Evolutionary conservation across 2,329 filamentous ascomycete genomes (phyloP), one percentile per base, ranked within the genome.

Genomic region (Arthroderma sp.): DNA sequence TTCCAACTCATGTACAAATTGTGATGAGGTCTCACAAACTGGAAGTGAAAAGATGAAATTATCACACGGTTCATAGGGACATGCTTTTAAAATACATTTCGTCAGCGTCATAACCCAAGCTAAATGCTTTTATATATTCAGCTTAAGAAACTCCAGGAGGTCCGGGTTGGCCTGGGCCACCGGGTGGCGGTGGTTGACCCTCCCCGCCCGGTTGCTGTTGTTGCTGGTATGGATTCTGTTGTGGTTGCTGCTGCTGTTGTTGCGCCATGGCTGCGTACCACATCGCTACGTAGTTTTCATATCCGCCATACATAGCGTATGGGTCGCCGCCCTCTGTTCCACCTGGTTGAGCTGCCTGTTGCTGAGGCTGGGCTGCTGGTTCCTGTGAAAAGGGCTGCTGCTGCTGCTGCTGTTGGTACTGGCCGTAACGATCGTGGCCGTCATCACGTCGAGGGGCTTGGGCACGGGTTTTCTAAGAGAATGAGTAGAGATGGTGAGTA

Each of bases 281-380:
- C 54, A 88, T 71, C 36, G 82, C 77, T 48, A 86, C 66, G 60
- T 89, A 91, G 54, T 82, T 82, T 55, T 87, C 75, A 63, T 89
- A 89, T 49, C 85, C 85, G 53, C 85, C 85, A 65, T 88, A 91
- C 46, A 80, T 73, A 46, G 85, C 85, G 64, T 91, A 91, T 1
- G 81, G 80, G 56, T 85, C 83, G 45, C 70, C 69, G 40, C 61
- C 66, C 29, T 69, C 71, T 50, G 73, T 70, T 49, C 66, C 44
- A 31, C 30, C 41, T 44, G 61, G 61, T 68, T 48, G 70, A 64
- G 58, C 72, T 73, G 55, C 77, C 72, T 38, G 59, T 69, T 71
- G 53, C 77, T 75, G 52, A 51, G 58, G 47, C 61, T 59, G 43
- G 54, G 52, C 44, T 63, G 57, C 40, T 32, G 43, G 42, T 9